These are phyloP conservation scores for Brassica rapa DNA, from an alignment of 345 rosid genomes.

Conservation along the genomic window DNA sequence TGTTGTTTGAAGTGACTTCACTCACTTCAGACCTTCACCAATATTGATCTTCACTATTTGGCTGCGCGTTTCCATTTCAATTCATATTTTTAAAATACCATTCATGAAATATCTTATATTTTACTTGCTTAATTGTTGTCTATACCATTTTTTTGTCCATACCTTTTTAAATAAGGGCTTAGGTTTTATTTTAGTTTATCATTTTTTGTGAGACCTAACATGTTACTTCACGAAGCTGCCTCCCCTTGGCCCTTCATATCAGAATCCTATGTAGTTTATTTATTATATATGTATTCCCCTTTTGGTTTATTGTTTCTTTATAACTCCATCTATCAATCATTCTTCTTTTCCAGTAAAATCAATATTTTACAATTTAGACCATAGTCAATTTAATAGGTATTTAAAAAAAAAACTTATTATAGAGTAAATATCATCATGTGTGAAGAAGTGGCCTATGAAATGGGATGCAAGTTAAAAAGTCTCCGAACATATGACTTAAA, in stretches of 20 bases:
- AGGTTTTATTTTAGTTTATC: conserved; percentile 15
- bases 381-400: not conserved
- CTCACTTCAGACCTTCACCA: conserved; percentile 33
- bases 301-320: conserved; percentile 6
- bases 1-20: conserved; percentile 36
- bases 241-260: conserved; percentile 23
- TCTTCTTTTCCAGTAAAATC: not conserved
- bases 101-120: not conserved
- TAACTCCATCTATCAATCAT: not conserved
- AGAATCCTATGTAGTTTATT: conserved; percentile 39
- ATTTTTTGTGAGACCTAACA: conserved; percentile 37
- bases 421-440: not conserved
- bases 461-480: not conserved
- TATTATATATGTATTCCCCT: not conserved
- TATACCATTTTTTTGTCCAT: not conserved
- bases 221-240: conserved; percentile 44
- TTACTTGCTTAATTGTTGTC: not conserved
- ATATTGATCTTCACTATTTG: conserved; percentile 31
- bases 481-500: not conserved
- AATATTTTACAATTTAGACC: not conserved
- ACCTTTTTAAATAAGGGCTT: not conserved
- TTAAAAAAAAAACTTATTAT: not conserved
- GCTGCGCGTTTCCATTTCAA: conserved; percentile 39
- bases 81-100: not conserved
- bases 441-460: not conserved